phyloP scores from a whole-genome alignment of 1,139 yeast genomes.

The Debaryomyces psychrophilus region DNA sequence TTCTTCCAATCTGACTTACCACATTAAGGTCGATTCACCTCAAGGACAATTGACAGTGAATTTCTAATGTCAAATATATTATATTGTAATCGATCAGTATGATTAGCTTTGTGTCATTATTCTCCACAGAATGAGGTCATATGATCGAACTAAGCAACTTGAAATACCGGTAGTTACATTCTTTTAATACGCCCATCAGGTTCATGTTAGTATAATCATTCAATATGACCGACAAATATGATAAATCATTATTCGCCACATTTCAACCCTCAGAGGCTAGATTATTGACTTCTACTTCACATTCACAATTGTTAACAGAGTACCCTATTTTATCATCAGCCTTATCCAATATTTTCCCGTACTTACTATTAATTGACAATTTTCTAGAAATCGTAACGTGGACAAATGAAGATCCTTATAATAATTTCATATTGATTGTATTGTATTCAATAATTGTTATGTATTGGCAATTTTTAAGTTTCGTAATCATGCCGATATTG shows the following conservation, averaged over 20 bases:
- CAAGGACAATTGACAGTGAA: too few species aligned
- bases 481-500: constrained; percentile 42
- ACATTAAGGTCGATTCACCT: too few species aligned
- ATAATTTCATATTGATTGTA: constrained; percentile 49
- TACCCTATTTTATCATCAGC: constrained; percentile 52
- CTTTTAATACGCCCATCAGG: not conserved
- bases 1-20: too few species aligned
- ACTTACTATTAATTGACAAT: constrained; percentile 48
- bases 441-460: constrained; percentile 43
- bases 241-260: constrained; percentile 26
- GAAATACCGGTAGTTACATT: not conserved
- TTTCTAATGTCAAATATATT: not conserved
- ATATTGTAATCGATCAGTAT: not conserved
- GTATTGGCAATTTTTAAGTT: constrained; percentile 47
- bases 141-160: not conserved
- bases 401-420: constrained; percentile 57
- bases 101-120: constrained; percentile 3
- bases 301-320: constrained; percentile 37
- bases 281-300: constrained; percentile 32
- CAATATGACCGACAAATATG: constrained; percentile 10
- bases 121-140: constrained; percentile 4
- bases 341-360: constrained; percentile 52
- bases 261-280: constrained; percentile 43
- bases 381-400: constrained; percentile 53
- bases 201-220: not conserved